Percentiles rank a stretch among this genome's conserved stretches.
phyloP scores from a whole-genome alignment of 78 protist genomes.

The Dictyostelium purpureum region DNA sequence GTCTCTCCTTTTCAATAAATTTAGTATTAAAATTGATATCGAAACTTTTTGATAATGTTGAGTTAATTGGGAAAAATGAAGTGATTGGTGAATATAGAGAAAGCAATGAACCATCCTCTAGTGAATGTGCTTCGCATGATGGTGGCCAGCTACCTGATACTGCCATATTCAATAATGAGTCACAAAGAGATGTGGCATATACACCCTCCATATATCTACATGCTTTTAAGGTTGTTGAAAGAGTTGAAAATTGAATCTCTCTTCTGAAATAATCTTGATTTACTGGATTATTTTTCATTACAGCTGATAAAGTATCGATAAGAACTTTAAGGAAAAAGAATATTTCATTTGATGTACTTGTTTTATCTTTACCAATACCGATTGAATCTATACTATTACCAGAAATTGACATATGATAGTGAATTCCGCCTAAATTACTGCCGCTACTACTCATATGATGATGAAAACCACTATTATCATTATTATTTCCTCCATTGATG shows the following conservation, averaged over 20 bases:
- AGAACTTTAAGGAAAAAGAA: conserved; percentile 71
- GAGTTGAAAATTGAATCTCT: conserved; percentile 29
- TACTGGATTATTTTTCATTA: conserved; percentile 62
- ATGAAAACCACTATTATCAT: neutral
- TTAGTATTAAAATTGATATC: neutral
- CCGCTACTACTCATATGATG: neutral
- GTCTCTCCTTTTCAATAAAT: neutral
- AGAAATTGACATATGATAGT: too few species aligned
- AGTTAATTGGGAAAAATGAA: conserved; percentile 37
- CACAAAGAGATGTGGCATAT: conserved; percentile 50
- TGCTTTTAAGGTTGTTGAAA: conserved; percentile 34
- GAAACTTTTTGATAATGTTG: neutral
- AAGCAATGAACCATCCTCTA: conserved; percentile 74
- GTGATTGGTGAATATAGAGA: conserved; percentile 62
- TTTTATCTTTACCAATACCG: neutral
- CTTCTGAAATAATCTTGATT: conserved; percentile 45
- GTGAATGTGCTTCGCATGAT: conserved; percentile 69
- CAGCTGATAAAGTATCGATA: conserved; percentile 67
- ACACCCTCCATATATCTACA: conserved; percentile 74
- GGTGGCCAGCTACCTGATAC: conserved; percentile 80
- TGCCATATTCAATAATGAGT: conserved; percentile 65
- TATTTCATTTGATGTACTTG: conserved; percentile 30
- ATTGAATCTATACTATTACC: too few species aligned
- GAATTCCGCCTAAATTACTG: too few species aligned
- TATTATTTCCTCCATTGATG: neutral